A percentile compares a stretch with the other conserved stretches of the same genome.
phyloP scores from a whole-genome alignment of 805 yeast genomes.

The Yarrowia osloensis region DNA sequence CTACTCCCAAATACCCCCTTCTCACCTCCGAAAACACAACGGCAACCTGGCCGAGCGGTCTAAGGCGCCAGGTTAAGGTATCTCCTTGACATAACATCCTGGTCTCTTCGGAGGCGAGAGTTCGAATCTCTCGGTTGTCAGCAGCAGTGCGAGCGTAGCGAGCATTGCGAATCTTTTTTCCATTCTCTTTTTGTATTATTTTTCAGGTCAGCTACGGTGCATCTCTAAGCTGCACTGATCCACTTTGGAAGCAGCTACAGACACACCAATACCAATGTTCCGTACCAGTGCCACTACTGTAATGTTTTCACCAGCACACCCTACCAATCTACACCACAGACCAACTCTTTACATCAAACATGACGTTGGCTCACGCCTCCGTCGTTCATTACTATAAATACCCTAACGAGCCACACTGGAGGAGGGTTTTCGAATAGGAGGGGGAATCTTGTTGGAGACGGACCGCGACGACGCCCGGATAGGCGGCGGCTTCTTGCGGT shows the following conservation, averaged over 20 bases:
- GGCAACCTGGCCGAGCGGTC: conserved; percentile 32
- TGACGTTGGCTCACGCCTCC: neutral
- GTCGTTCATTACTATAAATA: conserved; percentile 7
- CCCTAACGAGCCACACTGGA: conserved; percentile 24
- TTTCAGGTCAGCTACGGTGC: neutral
- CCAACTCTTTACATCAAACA: no score
- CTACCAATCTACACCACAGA: no score
- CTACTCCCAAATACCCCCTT: neutral
- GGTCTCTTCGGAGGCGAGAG: conserved; percentile 27
- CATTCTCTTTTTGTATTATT: no score
- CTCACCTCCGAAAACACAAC: neutral
- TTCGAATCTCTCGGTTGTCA: conserved; percentile 25
- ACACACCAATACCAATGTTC: no score
- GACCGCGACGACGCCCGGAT: conserved; percentile 35
- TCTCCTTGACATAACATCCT: conserved; percentile 1
- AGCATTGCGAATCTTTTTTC: neutral
- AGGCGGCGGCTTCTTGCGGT: conserved; percentile 31
- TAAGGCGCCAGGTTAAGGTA: conserved; percentile 31
- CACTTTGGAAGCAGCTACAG: no score
- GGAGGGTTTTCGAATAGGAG: conserved; percentile 24
- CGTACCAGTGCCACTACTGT: no score
- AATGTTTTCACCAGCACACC: no score
- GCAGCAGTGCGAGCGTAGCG: neutral
- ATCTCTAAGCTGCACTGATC: no score
- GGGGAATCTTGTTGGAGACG: conserved; percentile 33